phyloP scores from a whole-genome alignment of 176 grass and related monocot species.

The Metroxylon sagu region DNA sequence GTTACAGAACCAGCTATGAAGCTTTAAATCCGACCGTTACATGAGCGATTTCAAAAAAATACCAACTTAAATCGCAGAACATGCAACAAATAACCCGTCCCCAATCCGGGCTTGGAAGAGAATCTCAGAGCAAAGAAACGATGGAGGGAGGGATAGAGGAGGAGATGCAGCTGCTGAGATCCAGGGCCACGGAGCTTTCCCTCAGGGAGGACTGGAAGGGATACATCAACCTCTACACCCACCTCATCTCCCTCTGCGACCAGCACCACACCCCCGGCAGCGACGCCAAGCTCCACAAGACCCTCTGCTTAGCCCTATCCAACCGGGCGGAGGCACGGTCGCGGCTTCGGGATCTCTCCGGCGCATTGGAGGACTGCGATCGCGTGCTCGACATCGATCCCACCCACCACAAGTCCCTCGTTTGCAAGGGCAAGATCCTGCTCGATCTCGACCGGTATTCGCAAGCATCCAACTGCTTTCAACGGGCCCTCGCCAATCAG shows the following conservation, averaged over 20 bases:
- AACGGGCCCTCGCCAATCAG: constrained; percentile 11
- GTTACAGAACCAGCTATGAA: too few relatives aligned
- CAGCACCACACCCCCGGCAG: background rate
- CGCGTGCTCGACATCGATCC: constrained; percentile 42
- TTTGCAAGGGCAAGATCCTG: constrained; percentile 63
- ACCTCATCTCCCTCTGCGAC: constrained; percentile 38
- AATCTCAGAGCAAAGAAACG: constrained; percentile 1
- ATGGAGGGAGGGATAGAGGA: constrained; percentile 33
- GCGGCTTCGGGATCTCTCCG: constrained; percentile 32
- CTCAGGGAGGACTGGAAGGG: constrained; percentile 72
- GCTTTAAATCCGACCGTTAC: too few relatives aligned
- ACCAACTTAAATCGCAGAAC: too few relatives aligned
- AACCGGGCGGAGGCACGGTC: constrained; percentile 4
- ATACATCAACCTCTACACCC: constrained; percentile 63
- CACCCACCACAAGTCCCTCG: constrained; percentile 36
- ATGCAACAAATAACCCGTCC: too few relatives aligned
- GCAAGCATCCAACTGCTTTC: constrained; percentile 45
- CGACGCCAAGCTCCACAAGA: constrained; percentile 13
- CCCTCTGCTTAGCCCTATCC: too few relatives aligned
- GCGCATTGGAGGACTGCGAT: constrained; percentile 54
- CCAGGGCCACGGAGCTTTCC: constrained; percentile 53
- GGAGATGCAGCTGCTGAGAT: constrained; percentile 60
- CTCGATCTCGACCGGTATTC: constrained; percentile 48
- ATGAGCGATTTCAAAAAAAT: too few relatives aligned
- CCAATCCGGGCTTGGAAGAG: too few relatives aligned